These are phyloP conservation scores for Dalbergia cultrata DNA, from an alignment of 306 rosid genomes.

Conservation along the genomic window DNA sequence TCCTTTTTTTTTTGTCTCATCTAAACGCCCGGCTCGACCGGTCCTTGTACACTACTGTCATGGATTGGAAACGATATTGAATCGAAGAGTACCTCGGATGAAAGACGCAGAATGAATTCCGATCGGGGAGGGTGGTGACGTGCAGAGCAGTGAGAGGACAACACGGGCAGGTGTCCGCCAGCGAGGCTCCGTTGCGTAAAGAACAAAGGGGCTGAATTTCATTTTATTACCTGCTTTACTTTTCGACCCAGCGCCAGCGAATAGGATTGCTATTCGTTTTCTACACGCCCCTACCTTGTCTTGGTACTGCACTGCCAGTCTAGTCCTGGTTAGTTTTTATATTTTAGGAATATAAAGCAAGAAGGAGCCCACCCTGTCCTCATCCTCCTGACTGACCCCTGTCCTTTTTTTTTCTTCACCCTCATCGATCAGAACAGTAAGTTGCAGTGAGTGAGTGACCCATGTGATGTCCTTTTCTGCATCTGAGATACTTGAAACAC, in stretches of 20 bases:
- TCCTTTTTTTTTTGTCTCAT: too few relatives aligned
- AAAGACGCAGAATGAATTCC: constrained; percentile 33
- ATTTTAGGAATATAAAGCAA: constrained; percentile 22
- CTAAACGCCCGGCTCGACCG: too few relatives aligned
- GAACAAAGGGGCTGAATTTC: constrained; percentile 28
- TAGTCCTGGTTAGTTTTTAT: background rate
- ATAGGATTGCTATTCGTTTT: constrained; percentile 38
- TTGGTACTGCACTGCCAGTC: background rate
- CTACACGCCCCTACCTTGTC: constrained; percentile 32
- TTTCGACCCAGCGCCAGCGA: constrained; percentile 37
- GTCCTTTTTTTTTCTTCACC: background rate
- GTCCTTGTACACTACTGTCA: background rate
- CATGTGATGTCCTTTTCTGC: constrained; percentile 28
- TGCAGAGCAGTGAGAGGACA: constrained; percentile 49
- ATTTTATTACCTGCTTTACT: constrained; percentile 23
- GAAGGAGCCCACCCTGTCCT: background rate
- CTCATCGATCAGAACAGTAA: background rate
- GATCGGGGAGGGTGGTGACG: constrained; percentile 53
- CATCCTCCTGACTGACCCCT: too few relatives aligned
- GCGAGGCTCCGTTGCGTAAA: constrained; percentile 43
- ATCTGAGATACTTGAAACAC: constrained; percentile 32
- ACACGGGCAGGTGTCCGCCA: constrained; percentile 63
- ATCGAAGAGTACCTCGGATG: constrained; percentile 2
- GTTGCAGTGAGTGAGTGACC: constrained; percentile 38
- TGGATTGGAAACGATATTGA: constrained; percentile 3